A percentile compares a stretch with the other conserved stretches of the same genome.
Conservation (phyloP, 1,284 basidiomycete species). For the Marasmius oreades region DNA sequence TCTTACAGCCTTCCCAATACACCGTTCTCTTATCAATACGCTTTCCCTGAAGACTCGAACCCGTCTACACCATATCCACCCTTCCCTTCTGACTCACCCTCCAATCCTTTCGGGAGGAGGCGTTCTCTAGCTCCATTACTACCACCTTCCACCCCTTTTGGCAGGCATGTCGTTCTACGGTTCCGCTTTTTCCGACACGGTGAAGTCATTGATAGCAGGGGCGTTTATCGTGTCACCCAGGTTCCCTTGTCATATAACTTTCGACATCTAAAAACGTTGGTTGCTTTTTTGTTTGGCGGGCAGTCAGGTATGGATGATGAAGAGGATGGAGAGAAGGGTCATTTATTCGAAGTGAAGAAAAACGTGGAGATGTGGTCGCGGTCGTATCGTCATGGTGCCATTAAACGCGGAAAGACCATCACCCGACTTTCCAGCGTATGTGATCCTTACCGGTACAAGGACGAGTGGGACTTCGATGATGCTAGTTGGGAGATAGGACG, state of each 20-base stretch:
- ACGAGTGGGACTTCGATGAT: slow-evolving; percentile 15
- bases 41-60: slow-evolving; percentile 3
- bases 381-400: slow-evolving; percentile 44
- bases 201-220: slow-evolving; percentile 30
- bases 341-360: slow-evolving; percentile 59
- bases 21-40: background rate
- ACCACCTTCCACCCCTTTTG: slow-evolving; percentile 36
- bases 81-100: slow-evolving; percentile 46
- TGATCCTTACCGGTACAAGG: slow-evolving; percentile 51
- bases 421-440: slow-evolving; percentile 53
- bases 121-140: slow-evolving; percentile 20
- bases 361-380: slow-evolving; percentile 36
- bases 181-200: slow-evolving; percentile 53
- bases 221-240: slow-evolving; percentile 60
- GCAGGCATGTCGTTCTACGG: slow-evolving; percentile 60
- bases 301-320: slow-evolving; percentile 11
- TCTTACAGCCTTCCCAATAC: slow-evolving; percentile 2
- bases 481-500: slow-evolving; percentile 24
- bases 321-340: slow-evolving; percentile 32
- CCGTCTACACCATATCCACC: slow-evolving; percentile 9
- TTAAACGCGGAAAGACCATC: slow-evolving; percentile 46
- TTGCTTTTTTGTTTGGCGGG: slow-evolving; percentile 58
- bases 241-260: slow-evolving; percentile 71
- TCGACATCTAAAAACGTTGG: slow-evolving; percentile 57
- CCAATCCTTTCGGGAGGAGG: slow-evolving; percentile 52